These are phyloP conservation scores for Mucor racemosus DNA, from an alignment of 371 early-diverging fungal species.

Conservation along the genomic window DNA sequence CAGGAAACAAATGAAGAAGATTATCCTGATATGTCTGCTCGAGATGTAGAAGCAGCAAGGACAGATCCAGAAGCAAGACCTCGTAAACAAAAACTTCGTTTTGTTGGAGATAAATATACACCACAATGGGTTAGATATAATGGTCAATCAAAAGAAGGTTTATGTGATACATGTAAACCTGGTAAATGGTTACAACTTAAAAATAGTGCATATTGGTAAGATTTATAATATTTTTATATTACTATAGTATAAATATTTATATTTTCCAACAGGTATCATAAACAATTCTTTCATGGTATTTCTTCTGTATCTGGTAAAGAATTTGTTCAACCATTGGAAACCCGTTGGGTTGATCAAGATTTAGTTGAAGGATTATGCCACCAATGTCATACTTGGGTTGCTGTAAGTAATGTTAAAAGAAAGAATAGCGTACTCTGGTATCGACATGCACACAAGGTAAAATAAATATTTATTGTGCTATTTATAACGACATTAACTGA, in stretches of 20 bases:
- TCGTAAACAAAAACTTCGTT: constrained; percentile 73
- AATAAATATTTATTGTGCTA: background rate
- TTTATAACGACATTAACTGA: background rate
- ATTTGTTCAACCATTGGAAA: constrained; percentile 78
- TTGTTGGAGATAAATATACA: constrained; percentile 84
- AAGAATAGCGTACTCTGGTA: constrained; percentile 87
- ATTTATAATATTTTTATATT: background rate
- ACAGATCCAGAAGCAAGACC: constrained; percentile 58
- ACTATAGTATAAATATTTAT: background rate
- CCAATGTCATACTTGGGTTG: constrained; percentile 86
- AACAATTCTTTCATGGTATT: constrained; percentile 92
- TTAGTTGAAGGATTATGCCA: constrained; percentile 89
- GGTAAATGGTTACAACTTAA: constrained; percentile 93
- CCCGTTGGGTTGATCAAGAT: constrained; percentile 67
- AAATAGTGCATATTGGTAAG: constrained; percentile 90
- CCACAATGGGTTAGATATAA: constrained; percentile 85
- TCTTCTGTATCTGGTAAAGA: constrained; percentile 86
- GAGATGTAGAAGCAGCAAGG: constrained; percentile 49
- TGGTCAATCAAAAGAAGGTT: constrained; percentile 86
- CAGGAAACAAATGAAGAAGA: constrained; percentile 43
- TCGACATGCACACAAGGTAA: constrained; percentile 87
- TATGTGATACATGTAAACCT: constrained; percentile 86
- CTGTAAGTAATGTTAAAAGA: constrained; percentile 79
- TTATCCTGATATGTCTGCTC: constrained; percentile 50
- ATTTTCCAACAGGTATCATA: constrained; percentile 78